Base-by-base conservation (phyloP, 2,329 filamentous ascomycete species). In the Pseudopyricularia cyperi region DNA sequence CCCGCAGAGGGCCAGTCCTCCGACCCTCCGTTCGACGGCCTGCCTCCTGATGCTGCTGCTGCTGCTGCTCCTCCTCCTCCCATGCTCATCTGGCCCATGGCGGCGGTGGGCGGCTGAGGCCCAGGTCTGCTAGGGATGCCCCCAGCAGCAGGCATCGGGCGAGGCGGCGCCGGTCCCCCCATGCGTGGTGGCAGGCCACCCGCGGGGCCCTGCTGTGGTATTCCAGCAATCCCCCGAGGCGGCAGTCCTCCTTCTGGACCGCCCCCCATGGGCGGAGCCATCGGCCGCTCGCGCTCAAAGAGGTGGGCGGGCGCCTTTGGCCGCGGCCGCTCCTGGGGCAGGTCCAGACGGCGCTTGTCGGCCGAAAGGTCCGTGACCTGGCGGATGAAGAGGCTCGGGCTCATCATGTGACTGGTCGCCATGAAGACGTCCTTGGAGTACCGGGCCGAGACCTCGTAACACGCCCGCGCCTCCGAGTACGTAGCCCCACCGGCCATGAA, bases 401-500 rank as follows among this genome's bases (percentile, higher is more conserved):
- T 93, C 47, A 95, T 73, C 90, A 98, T 96, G 64, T 98, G 93
- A 24, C 86, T 90, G 0, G 88, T 93, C 17, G 85, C 80, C 5
- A 98, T 78, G 64, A 94, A 87, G n/a, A 97, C 72, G 59, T 98
- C 93, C 57, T 85, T 81, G 51, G 80, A 81, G 47, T 81, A 81
- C 49, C 81, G 72, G 51, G 82, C 77, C 2, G 87, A 85, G 26
- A 91, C 72, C 61, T 96, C 89, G 64, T 97, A 97, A 69, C 93
- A 98, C 12, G 83, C 78, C 28, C 93, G 82, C 32, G 87, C 79
- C 68, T 98, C 93, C 5, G 88, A 89, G 65, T 91, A 95, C 0
- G 93, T 97, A 19, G 93, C 93, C 46, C 93, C 93, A 48, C 93
- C 93, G 1, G 91, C 93, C 77, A 97, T 85, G 65, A 95, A 97